Evolutionary conservation across 2,329 filamentous ascomycete species (phyloP).

Genomic region (Ophiostoma sp.): DNA sequence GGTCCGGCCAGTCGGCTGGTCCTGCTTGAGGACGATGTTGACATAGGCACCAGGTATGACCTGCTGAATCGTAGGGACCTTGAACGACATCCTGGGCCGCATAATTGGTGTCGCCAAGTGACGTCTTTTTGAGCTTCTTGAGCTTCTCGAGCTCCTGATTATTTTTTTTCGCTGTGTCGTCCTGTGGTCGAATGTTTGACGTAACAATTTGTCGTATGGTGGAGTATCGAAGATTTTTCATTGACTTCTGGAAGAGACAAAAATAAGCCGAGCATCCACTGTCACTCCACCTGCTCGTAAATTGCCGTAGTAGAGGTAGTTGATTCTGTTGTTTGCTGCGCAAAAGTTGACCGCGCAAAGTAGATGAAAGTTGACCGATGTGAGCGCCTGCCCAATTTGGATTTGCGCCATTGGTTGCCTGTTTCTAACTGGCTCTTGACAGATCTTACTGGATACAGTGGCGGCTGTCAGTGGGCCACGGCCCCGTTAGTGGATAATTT

Average conservation of each 20-base stretch:
- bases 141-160: background rate
- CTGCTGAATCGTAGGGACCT: slow-evolving; percentile 35
- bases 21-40: slow-evolving; percentile 72
- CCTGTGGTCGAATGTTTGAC: background rate
- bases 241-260: background rate
- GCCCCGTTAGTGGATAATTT: background rate
- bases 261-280: slow-evolving; percentile 10
- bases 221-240: background rate
- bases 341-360: background rate
- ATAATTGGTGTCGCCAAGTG: background rate
- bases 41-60: slow-evolving; percentile 64
- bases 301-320: background rate
- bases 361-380: background rate
- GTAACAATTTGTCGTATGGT: background rate
- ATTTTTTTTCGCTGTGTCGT: background rate
- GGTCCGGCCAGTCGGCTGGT: slow-evolving; percentile 72
- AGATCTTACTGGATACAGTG: background rate
- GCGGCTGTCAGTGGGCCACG: background rate
- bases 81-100: background rate
- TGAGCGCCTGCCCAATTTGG: slow-evolving; percentile 7
- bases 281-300: background rate
- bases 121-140: background rate
- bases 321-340: background rate
- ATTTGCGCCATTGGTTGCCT: background rate
- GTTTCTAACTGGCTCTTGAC: background rate